Evolutionary conservation across 2,329 filamentous ascomycete species (phyloP), one percentile per base, ranked within the genome.

Genomic region (Proliferodiscus dingleyae): DNA sequence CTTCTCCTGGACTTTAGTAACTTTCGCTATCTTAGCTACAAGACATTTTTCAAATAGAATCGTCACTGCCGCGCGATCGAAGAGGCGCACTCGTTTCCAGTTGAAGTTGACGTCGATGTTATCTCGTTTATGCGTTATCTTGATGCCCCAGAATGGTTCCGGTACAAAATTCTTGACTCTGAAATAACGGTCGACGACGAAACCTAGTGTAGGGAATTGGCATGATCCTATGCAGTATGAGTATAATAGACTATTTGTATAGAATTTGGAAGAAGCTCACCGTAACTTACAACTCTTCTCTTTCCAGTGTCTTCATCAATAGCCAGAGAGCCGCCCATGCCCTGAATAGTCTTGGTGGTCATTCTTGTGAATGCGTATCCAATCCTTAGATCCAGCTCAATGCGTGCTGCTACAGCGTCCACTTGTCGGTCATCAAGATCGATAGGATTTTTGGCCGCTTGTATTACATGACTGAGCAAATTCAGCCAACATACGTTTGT

Each of bases 131-230:
- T 96, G 87, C 60, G 80, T 81, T 30, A 98, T 75, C 57, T 85
- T 91, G 71, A 98, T 95, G 49, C 78, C 78, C 93, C 93, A 98
- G 66, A 97, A 98, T 0, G 79, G 72, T 62, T 98, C 93, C 0
- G 91, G 86, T 1, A 93, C 82, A 65, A 98, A 98, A 57, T 95
- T 95, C 52, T 88, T 83, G 41, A 98, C 93, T 41, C 87, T 83
- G 58, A 95, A 88, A 65, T 97, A 98, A 38, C 91, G 81, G 66
- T 98, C 93, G 5, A 98, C 93, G 1, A 98, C 91, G 55, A 98
- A 98, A 0, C 93, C 93, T 4, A 98, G 74, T 0, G 93, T 97
- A 1, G 93, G 93, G 60, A 98, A 98, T 64, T 98, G 93, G 56
- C 93, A 98, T 3, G 90, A 95, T 11, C 79, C 87, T 60, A n/a